Evolutionary conservation across 2,329 filamentous ascomycete genomes (phyloP).

Genomic region (Aureobasidium zeae): DNA sequence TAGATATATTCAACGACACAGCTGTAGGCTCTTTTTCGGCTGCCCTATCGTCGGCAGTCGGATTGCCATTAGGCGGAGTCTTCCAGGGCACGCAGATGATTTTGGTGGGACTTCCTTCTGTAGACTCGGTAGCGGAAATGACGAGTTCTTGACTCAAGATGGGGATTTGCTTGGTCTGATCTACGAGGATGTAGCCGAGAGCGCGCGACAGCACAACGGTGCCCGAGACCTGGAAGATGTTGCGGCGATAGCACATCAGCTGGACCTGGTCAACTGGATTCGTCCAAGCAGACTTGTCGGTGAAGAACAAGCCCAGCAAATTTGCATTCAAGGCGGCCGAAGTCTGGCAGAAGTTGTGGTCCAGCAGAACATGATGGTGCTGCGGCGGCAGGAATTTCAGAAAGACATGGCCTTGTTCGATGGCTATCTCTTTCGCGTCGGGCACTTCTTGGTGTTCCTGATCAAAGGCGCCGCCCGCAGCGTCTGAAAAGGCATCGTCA

Average conservation of each 20-base stretch:
- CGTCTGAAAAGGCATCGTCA: constrained; percentile 45
- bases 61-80: constrained; percentile 62
- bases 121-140: constrained; percentile 88
- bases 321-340: constrained; percentile 63
- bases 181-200: constrained; percentile 70
- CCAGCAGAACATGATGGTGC: constrained; percentile 51
- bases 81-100: constrained; percentile 98
- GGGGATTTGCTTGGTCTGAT: constrained; percentile 73
- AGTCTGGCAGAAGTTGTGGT: constrained; percentile 54
- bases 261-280: constrained; percentile 57
- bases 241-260: constrained; percentile 89
- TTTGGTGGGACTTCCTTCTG: constrained; percentile 83
- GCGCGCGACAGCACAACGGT: constrained; percentile 72
- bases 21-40: constrained; percentile 78
- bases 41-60: constrained; percentile 60
- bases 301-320: constrained; percentile 81
- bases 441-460: constrained; percentile 35
- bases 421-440: constrained; percentile 45
- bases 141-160: constrained; percentile 76
- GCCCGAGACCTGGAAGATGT: constrained; percentile 92
- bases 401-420: constrained; percentile 54
- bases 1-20: constrained; percentile 61
- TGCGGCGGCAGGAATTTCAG: constrained; percentile 42
- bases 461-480: constrained; percentile 42
- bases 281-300: constrained; percentile 67